phyloP scores from a whole-genome alignment of 306 rosid species.

The Cercis canadensis region DNA sequence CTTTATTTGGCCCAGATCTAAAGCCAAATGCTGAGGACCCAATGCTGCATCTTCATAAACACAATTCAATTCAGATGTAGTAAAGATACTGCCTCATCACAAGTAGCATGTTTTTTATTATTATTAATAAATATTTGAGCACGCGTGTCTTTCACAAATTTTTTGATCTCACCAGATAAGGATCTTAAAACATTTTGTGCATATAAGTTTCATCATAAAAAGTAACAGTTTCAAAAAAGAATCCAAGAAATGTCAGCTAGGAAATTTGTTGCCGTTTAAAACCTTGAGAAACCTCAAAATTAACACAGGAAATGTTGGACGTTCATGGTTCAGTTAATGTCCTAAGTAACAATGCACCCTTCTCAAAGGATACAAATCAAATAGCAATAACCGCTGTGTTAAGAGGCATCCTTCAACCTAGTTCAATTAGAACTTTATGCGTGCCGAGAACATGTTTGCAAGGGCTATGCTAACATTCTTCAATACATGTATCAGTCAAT shows the following conservation, averaged over 20 bases:
- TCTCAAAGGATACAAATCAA: neutral
- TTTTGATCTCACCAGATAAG: slow-evolving; percentile 6
- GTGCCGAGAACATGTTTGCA: too few relatives aligned
- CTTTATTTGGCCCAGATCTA: neutral
- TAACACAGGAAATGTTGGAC: neutral
- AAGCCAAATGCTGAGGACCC: neutral
- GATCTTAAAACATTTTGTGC: neutral
- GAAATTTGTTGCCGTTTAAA: neutral
- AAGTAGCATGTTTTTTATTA: too few relatives aligned
- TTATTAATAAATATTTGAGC: too few relatives aligned
- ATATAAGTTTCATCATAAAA: neutral
- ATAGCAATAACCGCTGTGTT: neutral
- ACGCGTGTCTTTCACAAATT: too few relatives aligned
- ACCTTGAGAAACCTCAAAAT: neutral
- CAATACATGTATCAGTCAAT: neutral
- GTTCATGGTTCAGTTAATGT: neutral
- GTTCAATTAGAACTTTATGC: neutral
- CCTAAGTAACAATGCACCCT: neutral
- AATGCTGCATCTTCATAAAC: neutral
- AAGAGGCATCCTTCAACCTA: neutral
- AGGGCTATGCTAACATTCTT: neutral
- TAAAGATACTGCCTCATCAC: neutral
- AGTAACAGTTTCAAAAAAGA: neutral
- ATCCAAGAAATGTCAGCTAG: neutral
- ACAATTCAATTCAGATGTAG: neutral